Evolutionary conservation across 2,329 filamentous ascomycete genomes (phyloP).

Genomic region (Fusarium transvaalense): DNA sequence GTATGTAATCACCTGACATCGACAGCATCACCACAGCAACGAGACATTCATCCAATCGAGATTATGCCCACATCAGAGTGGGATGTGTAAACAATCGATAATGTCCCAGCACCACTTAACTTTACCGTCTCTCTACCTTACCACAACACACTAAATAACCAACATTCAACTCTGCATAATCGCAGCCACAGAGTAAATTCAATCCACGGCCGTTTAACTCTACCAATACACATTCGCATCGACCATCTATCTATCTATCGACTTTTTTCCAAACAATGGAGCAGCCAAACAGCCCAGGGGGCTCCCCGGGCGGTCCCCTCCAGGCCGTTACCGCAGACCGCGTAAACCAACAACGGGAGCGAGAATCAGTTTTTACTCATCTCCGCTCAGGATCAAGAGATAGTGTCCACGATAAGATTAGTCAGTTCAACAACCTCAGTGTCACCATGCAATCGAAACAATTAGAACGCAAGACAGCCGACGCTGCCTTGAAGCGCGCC

Average conservation of each 20-base stretch:
- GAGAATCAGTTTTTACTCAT: slow-evolving; percentile 55
- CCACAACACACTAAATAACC: slow-evolving; percentile 28
- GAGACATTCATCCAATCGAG: background rate
- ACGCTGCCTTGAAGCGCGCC: slow-evolving; percentile 74
- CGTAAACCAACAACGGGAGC: slow-evolving; percentile 64
- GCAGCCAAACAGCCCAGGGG: slow-evolving; percentile 59
- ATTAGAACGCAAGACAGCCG: slow-evolving; percentile 73
- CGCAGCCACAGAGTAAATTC: slow-evolving; percentile 10
- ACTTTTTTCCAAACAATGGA: slow-evolving; percentile 36
- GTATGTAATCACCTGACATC: slow-evolving; percentile 40
- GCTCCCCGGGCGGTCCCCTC: slow-evolving; percentile 69
- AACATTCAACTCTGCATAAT: slow-evolving; percentile 32
- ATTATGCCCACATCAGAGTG: slow-evolving; percentile 21
- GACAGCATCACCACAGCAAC: slow-evolving; percentile 22
- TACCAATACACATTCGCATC: background rate
- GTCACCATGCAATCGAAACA: slow-evolving; percentile 71
- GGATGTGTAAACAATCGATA: slow-evolving; percentile 46
- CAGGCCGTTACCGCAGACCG: slow-evolving; percentile 74
- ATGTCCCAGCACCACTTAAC: slow-evolving; percentile 27
- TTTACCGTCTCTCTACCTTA: slow-evolving; percentile 7
- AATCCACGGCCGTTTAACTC: slow-evolving; percentile 1
- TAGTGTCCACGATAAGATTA: slow-evolving; percentile 75
- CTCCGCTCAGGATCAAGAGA: slow-evolving; percentile 61
- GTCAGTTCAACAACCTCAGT: slow-evolving; percentile 78
- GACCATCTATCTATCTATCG: background rate